Evolutionary conservation across 2,329 filamentous ascomycete genomes (phyloP).

Genomic region (Hypoxylon sp.): DNA sequence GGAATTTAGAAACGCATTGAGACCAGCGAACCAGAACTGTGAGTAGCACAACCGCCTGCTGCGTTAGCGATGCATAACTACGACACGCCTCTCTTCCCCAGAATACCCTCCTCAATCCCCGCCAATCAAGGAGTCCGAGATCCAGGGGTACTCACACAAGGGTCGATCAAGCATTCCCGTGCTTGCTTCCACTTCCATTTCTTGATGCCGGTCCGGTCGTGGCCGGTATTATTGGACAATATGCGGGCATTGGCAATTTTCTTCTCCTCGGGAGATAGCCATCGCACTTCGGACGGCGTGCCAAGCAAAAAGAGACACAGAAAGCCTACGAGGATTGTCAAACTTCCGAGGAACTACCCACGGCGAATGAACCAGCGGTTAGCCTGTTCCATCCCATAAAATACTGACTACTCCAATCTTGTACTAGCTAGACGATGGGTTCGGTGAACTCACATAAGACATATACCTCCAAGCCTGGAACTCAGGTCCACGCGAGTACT

Average conservation of each 20-base stretch:
- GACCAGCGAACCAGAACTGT: constrained; percentile 57
- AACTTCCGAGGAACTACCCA: constrained; percentile 54
- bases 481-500: constrained; percentile 49
- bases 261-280: constrained; percentile 56
- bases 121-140: not conserved
- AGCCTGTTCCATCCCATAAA: not conserved
- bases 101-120: not conserved
- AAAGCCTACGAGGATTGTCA: constrained; percentile 55
- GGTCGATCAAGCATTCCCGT: constrained; percentile 55
- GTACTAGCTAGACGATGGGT: not conserved
- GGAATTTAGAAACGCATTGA: constrained; percentile 57
- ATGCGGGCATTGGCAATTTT: constrained; percentile 57
- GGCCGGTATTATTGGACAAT: constrained; percentile 56
- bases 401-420: not conserved
- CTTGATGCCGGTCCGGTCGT: constrained; percentile 57
- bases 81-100: not conserved
- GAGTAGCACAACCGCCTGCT: not conserved
- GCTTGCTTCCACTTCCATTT: constrained; percentile 58
- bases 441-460: constrained; percentile 52
- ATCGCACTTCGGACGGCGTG: constrained; percentile 58
- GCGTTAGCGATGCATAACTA: constrained; percentile 15
- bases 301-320: constrained; percentile 56
- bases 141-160: constrained; percentile 46
- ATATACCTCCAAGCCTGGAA: constrained; percentile 59
- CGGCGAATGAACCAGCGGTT: constrained; percentile 4